Evolutionary conservation across 2,329 filamentous ascomycete genomes (phyloP).

Genomic region (Alternaria sp.): DNA sequence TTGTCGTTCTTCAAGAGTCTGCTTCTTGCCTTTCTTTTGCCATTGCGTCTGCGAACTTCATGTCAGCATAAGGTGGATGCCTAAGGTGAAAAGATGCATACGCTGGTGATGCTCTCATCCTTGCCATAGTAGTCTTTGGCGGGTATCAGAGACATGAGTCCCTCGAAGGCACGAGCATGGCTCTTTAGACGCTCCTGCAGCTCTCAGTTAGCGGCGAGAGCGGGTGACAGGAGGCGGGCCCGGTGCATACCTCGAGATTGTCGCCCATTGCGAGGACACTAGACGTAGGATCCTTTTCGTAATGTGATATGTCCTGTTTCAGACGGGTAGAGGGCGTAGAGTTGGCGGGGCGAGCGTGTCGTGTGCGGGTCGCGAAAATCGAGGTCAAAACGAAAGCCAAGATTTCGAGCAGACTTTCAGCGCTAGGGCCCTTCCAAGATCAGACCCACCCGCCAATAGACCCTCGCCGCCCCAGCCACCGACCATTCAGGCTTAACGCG

Average conservation of each 20-base stretch:
- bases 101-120: slow-evolving; percentile 69
- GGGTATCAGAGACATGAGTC: slow-evolving; percentile 84
- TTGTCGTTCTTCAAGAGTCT: slow-evolving; percentile 79
- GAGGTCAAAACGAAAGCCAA: slow-evolving; percentile 26
- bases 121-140: slow-evolving; percentile 90
- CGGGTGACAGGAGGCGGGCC: slow-evolving; percentile 24
- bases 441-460: slow-evolving; percentile 15
- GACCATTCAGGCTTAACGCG: neutral
- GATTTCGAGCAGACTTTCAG: slow-evolving; percentile 28
- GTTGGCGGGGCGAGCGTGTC: slow-evolving; percentile 26
- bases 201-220: slow-evolving; percentile 35
- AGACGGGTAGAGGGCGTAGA: slow-evolving; percentile 4
- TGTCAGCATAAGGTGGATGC: slow-evolving; percentile 17
- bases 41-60: slow-evolving; percentile 75
- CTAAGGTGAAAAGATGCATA: slow-evolving; percentile 57
- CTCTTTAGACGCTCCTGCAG: slow-evolving; percentile 60
- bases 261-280: slow-evolving; percentile 41
- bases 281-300: neutral
- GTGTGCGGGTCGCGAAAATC: slow-evolving; percentile 37
- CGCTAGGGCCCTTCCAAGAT: slow-evolving; percentile 19
- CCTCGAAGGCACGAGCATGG: slow-evolving; percentile 80
- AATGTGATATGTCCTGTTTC: neutral
- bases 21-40: slow-evolving; percentile 88
- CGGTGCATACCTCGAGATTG: slow-evolving; percentile 50
- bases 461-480: slow-evolving; percentile 2